Evolutionary conservation across 2,329 filamentous ascomycete genomes (phyloP), one percentile per base, ranked within the genome.

Genomic region (Dactylellina parvicollis): DNA sequence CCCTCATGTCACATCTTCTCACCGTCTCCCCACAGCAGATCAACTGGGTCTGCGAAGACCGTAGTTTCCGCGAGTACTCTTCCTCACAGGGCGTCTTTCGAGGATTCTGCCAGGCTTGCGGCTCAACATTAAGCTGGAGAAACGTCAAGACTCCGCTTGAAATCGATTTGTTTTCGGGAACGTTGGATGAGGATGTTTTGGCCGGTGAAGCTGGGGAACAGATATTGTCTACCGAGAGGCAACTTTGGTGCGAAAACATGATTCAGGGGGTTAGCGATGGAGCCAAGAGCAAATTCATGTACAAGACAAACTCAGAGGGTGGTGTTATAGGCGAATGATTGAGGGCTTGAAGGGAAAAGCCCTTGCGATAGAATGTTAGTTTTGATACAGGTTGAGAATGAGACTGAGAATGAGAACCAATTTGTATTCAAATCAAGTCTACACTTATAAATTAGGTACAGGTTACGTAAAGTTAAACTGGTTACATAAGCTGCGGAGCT

Each of bases 91-190:
- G 76, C 0, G 79, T 78, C 55, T 79, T 81, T 72, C 83, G 85
- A 16, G 82, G 80, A 0, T 85, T 86, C 79, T 86, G 85, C 78
- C 73, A 76, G 20, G 77, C 50, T 4, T 54, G 49, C 78, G 84
- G 85, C 12, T 83, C 82, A 34, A 81, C 83, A 46, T 75, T 86
- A n/a, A 84, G 81, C 76, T 86, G 83, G 83, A 79, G 79, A 8
- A 70, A 75, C 22, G 73, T 75, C 1, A 49, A 52, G 4, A 54
- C 28, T 1, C 47, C 56, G 5, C 50, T 30, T 3, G 65, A 76
- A 20, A 67, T 77, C 30, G 75, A 77, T 44, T 40, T 78, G 26
- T 72, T 75, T 32, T 47, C 67, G 9, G 77, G 76, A 16, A 75
- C 65, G 7, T 14, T 78, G 14, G 75, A 78, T 5, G 80, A 81